Conservation (phyloP, 305 asterid species). For the Rubia occidens region DNA sequence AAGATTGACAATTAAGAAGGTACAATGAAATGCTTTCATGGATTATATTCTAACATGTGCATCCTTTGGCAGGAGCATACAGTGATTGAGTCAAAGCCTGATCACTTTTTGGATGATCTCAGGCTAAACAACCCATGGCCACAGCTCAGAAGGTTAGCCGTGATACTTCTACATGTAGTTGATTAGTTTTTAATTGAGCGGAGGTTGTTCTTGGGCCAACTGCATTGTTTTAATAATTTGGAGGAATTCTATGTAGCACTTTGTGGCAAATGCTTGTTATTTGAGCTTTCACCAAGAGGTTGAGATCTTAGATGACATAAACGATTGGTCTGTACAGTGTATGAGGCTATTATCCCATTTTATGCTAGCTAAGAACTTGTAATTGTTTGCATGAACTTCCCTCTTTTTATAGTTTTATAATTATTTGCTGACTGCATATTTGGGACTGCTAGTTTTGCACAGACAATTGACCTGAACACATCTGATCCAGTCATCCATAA, state of each 20-base stretch:
- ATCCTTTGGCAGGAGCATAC: constrained; percentile 70
- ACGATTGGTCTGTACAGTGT: background rate
- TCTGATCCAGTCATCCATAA: constrained; percentile 67
- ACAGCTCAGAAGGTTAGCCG: constrained; percentile 65
- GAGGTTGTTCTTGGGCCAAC: background rate
- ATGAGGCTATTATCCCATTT: background rate
- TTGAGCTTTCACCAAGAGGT: background rate
- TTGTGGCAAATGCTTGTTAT: background rate
- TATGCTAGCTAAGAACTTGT: background rate
- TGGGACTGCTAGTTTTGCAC: constrained; percentile 50
- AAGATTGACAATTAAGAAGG: background rate
- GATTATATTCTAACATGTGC: constrained; percentile 16
- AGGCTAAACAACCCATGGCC: constrained; percentile 94
- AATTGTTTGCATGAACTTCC: constrained; percentile 4
- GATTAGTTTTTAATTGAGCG: background rate
- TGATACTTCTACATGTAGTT: background rate
- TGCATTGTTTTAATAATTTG: background rate
- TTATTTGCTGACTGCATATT: constrained; percentile 20
- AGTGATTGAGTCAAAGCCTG: constrained; percentile 90
- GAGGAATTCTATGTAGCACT: background rate
- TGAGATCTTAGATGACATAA: background rate
- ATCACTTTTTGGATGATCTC: constrained; percentile 83
- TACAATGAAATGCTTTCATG: background rate
- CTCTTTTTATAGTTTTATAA: background rate
- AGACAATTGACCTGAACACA: constrained; percentile 65